These are phyloP conservation scores for Beverwykella pulmonaria DNA, from an alignment of 495 filamentous ascomycete genomes.

Conservation along the genomic window DNA sequence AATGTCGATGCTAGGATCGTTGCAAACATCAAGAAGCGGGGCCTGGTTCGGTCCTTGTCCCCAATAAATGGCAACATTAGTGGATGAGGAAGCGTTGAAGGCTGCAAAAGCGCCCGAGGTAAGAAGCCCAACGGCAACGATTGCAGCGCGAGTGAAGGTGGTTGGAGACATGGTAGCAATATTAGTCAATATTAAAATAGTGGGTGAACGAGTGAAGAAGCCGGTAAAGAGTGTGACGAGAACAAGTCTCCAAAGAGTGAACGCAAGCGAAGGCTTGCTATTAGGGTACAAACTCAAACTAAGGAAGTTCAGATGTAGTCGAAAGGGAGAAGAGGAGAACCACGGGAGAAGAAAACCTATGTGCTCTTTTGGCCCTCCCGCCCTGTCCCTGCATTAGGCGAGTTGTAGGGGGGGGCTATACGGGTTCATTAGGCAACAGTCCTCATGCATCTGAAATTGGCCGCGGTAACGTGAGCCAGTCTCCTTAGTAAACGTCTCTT, in stretches of 20 bases:
- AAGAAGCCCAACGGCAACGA: constrained; percentile 15
- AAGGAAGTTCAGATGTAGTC: too few species aligned
- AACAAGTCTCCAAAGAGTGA: constrained; percentile 34
- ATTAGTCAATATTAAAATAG: constrained; percentile 6
- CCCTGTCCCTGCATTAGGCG: too few species aligned
- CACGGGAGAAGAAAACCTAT: too few species aligned
- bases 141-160: constrained; percentile 6
- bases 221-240: constrained; percentile 35
- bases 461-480: too few species aligned
- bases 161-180: constrained; percentile 27
- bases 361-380: too few species aligned
- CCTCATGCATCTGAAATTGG: too few species aligned
- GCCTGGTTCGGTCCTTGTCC: constrained; percentile 53
- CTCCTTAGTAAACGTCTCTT: too few species aligned
- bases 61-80: constrained; percentile 58
- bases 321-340: too few species aligned
- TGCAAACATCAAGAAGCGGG: constrained; percentile 59
- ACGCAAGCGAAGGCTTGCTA: constrained; percentile 41
- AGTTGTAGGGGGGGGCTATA: too few species aligned
- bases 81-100: constrained; percentile 41
- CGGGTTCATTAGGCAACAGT: too few species aligned
- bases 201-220: constrained; percentile 22
- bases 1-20: constrained; percentile 63
- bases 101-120: constrained; percentile 24
- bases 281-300: neutral